Base-by-base conservation (phyloP, 768 basidiomycete genomes). In the Mycena pura region DNA sequence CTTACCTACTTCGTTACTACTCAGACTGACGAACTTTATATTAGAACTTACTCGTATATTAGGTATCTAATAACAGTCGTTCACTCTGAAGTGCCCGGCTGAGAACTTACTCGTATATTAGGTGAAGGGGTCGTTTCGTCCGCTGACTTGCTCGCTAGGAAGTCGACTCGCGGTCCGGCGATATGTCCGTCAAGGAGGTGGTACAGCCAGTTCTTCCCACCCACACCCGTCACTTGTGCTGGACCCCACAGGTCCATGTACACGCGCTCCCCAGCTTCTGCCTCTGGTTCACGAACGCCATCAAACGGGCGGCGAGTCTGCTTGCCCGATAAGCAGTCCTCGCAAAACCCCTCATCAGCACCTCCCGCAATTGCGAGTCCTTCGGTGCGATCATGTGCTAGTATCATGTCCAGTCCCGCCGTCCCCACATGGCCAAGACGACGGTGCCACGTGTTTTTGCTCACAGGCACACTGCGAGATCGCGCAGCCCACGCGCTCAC, bases 231-330 rank as follows among this genome's bases (percentile, higher is more conserved):
- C 5, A 58, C 25, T 22, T 49, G 57, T 7, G 47, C 47, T 11
- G 57, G 57, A 7, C 57, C 57, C 57, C 57, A 58, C 21, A 58
- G 22, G 21, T 58, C 57, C 38, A 58, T 58, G 22, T 58, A 58
- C 13, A 50, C 38, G 25, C 57, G 6, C 27, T 57, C 57, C 3
- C 57, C 57, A 6, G 41, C 38, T 13, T 21, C 57, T 28, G 27
- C 31, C 40, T 58, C 57, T 19, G 24, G 46, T 22, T 58, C 57
- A 41, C 50, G 57, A 3, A 22, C 55, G 2, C 55, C 55, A 21
- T 57, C 55, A 24, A 57, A 57, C 9, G 55, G 55, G 10, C 55
- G 43, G 6, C 55, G 44, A 7, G 36, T 36, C 28, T 56, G 54
- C 29, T 56, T 56, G 2, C 54, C 54, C 10, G 28, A 27, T 14